Evolutionary conservation across 2,329 filamentous ascomycete species (phyloP).

Genomic region (Pestalotiopsis sp.): DNA sequence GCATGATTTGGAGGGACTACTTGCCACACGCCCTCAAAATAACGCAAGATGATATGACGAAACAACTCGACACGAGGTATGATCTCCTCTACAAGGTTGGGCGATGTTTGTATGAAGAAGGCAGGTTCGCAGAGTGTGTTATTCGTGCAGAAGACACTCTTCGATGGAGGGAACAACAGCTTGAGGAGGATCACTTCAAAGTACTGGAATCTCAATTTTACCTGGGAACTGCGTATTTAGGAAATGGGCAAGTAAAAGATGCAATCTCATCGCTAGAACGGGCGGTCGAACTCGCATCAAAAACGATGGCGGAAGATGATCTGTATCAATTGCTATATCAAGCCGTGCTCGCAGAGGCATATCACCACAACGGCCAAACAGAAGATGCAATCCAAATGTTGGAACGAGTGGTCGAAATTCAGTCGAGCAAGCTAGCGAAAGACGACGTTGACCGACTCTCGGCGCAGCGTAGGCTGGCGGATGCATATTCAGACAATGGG

Average conservation of each 20-base stretch:
- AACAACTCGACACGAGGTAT: neutral
- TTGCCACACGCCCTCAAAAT: neutral
- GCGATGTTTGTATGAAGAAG: neutral
- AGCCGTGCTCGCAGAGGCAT: neutral
- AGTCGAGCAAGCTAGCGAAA: neutral
- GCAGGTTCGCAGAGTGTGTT: neutral
- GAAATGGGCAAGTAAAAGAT: neutral
- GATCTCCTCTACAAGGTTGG: neutral
- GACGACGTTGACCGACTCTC: neutral
- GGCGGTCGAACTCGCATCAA: neutral
- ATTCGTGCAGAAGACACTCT: neutral
- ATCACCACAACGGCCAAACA: neutral
- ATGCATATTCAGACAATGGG: neutral
- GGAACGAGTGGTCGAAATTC: neutral
- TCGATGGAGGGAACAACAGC: neutral
- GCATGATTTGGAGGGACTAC: neutral
- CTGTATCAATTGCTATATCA: neutral
- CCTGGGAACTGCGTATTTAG: neutral
- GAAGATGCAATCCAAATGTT: neutral
- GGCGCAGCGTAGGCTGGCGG: neutral
- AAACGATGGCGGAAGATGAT: neutral
- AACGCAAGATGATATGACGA: neutral
- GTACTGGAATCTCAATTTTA: neutral
- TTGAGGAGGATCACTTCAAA: neutral
- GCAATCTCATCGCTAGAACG: neutral